These are phyloP conservation scores for Hysterium pulicare DNA, from an alignment of 2,329 filamentous ascomycete species.

Conservation along the genomic window DNA sequence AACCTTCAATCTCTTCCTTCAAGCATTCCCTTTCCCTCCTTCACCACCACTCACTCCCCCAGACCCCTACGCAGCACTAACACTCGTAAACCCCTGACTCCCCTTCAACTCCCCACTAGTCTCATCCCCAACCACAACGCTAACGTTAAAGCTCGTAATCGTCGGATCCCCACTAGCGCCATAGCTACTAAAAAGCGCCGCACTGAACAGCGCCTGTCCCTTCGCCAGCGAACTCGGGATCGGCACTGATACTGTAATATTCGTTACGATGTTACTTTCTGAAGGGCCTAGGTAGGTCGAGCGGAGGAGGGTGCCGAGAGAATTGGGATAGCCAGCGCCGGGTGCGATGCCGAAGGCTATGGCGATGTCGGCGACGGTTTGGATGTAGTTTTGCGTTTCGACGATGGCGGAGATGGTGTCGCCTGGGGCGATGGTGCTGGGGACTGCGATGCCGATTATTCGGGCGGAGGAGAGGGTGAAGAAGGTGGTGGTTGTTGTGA, in stretches of 20 bases:
- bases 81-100: constrained; percentile 6
- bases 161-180: constrained; percentile 13
- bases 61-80: too few relatives aligned
- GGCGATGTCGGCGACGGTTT: constrained; percentile 44
- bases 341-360: constrained; percentile 42
- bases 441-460: constrained; percentile 45
- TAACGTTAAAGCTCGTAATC: constrained; percentile 20
- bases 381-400: constrained; percentile 44
- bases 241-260: constrained; percentile 19
- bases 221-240: constrained; percentile 13
- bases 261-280: constrained; percentile 21
- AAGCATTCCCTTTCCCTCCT: too few relatives aligned
- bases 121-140: constrained; percentile 14
- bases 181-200: constrained; percentile 25
- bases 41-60: too few relatives aligned
- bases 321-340: constrained; percentile 18
- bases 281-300: constrained; percentile 38
- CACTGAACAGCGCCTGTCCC: constrained; percentile 18
- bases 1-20: too few relatives aligned
- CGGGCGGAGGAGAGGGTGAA: constrained; percentile 32
- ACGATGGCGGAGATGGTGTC: constrained; percentile 38
- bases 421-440: constrained; percentile 40
- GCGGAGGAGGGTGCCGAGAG: constrained; percentile 28
- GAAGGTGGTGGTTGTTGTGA: constrained; percentile 14
- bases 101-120: constrained; percentile 12